Conservation (phyloP, 805 yeast genomes). For the Yarrowia keelungensis region DNA sequence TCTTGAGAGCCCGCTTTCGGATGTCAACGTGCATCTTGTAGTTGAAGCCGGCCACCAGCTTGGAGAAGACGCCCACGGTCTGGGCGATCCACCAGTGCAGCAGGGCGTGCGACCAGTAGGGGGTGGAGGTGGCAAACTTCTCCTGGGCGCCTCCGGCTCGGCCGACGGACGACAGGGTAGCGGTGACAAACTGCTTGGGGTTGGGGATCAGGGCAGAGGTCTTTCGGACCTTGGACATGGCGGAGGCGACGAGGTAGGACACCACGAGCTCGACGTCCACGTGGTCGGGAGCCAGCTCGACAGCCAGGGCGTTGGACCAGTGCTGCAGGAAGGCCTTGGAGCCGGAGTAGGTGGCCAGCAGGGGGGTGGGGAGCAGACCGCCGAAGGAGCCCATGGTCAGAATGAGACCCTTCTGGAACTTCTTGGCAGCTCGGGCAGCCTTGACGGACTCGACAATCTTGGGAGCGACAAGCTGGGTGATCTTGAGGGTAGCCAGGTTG, state of each 20-base stretch:
- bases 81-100: constrained; percentile 81
- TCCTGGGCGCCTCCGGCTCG: constrained; percentile 93
- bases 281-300: constrained; percentile 71
- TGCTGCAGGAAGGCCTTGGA: constrained; percentile 93
- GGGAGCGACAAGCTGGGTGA: constrained; percentile 83
- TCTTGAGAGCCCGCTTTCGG: constrained; percentile 81
- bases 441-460: constrained; percentile 63
- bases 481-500: constrained; percentile 79
- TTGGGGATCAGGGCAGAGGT: constrained; percentile 78
- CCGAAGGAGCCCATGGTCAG: constrained; percentile 97
- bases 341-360: constrained; percentile 92
- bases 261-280: constrained; percentile 87
- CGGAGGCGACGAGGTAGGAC: constrained; percentile 90
- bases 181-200: constrained; percentile 78
- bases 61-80: constrained; percentile 82
- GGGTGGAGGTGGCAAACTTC: constrained; percentile 83
- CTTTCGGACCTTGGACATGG: constrained; percentile 92
- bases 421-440: constrained; percentile 46
- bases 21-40: constrained; percentile 78
- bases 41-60: constrained; percentile 71
- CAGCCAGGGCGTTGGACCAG: constrained; percentile 90
- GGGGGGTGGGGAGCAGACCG: constrained; percentile 91
- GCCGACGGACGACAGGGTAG: constrained; percentile 72
- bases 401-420: constrained; percentile 63
- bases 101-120: constrained; percentile 92